Evolutionary conservation across 176 grass and related monocot genomes (phyloP), one percentile per base, ranked within the genome.

Genomic region (Aegilops longissima): DNA sequence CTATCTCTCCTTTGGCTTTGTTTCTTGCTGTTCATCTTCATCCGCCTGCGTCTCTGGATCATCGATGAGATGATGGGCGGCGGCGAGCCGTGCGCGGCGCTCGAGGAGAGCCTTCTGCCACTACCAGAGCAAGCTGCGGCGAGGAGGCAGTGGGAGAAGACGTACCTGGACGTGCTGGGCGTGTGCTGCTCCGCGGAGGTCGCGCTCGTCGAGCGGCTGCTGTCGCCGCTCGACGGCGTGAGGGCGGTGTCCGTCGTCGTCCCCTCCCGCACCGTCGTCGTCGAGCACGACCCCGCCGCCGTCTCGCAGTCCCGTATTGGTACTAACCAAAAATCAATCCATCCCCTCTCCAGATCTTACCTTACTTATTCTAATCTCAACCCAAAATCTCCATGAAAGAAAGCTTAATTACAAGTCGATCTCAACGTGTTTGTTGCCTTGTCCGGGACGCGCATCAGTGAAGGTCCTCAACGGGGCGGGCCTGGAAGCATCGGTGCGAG

Each of bases 171-270:
- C 71, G 93, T 97, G 18, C 82, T 95, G 70, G 92, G 91, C 18
- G 81, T 97, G 38, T 97, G 93, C 83, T 97, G 95, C 90, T 83
- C 91, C 1, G 90, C 91, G 4, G 95, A 95, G 73, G 91, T 84
- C 1, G 78, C 63, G 23, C 83, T 97, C 13, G 90, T 97, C 5
- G 89, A 97, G 76, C 70, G 68, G 12, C 84, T 95, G 27, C 76
- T 97, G 49, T 36, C 75, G 31, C 91, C 87, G 8, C 85, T 95
- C 31, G 29, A 82, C 49, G 93, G 95, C 24, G 70, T 98, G 17
- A 8, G 78, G 12, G 59, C 35, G 36, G 91, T 98, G 58, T 83
- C 89, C 17, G 89, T 95, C 33, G 59, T 95, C 24, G 89, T 95
- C 30, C 82, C 91, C 4, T 93, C 93, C 47, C 80, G 90, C 75